A percentile compares a stretch with the other conserved stretches of the same genome.
phyloP scores from a whole-genome alignment of 2,329 filamentous ascomycete species.

The Fusarium sp. region DNA sequence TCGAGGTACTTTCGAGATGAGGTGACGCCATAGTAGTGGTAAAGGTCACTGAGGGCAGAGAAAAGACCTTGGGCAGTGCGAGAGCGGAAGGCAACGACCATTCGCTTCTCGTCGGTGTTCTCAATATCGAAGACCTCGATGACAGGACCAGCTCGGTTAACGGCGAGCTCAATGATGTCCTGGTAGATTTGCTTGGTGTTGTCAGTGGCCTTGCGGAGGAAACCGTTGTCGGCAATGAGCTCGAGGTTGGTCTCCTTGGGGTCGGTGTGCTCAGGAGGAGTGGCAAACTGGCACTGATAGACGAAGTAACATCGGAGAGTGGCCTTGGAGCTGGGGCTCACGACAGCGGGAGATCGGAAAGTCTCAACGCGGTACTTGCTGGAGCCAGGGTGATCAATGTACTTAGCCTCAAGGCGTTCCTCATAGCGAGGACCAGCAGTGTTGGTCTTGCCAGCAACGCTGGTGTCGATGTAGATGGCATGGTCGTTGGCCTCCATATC shows the following conservation, averaged over 20 bases:
- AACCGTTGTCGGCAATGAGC: conserved; percentile 90
- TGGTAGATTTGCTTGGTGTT: conserved; percentile 98
- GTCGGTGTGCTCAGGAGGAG: conserved; percentile 73
- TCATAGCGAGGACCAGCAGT: conserved; percentile 89
- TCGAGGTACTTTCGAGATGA: conserved; percentile 97
- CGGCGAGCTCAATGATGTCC: conserved; percentile 87
- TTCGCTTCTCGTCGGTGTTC: conserved; percentile 86
- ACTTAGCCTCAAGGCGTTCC: conserved; percentile 92
- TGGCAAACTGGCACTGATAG: conserved; percentile 93
- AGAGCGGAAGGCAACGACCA: conserved; percentile 94
- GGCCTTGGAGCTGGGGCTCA: conserved; percentile 77
- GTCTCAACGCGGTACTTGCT: conserved; percentile 93
- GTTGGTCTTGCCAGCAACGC: conserved; percentile 82
- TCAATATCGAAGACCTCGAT: conserved; percentile 99
- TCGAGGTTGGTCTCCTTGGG: conserved; percentile 88
- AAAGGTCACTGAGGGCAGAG: conserved; percentile 92
- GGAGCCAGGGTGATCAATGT: conserved; percentile 81
- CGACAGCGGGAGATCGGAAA: conserved; percentile 87
- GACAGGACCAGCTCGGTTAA: conserved; percentile 87
- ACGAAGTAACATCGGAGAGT: conserved; percentile 98
- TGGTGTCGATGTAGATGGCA: conserved; percentile 98
- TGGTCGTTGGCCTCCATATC: conserved; percentile 96
- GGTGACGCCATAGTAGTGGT: conserved; percentile 98
- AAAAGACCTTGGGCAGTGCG: conserved; percentile 93
- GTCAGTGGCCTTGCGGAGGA: conserved; percentile 92